Evolutionary conservation across 805 yeast species (phyloP).

Genomic region (Candida ficus): DNA sequence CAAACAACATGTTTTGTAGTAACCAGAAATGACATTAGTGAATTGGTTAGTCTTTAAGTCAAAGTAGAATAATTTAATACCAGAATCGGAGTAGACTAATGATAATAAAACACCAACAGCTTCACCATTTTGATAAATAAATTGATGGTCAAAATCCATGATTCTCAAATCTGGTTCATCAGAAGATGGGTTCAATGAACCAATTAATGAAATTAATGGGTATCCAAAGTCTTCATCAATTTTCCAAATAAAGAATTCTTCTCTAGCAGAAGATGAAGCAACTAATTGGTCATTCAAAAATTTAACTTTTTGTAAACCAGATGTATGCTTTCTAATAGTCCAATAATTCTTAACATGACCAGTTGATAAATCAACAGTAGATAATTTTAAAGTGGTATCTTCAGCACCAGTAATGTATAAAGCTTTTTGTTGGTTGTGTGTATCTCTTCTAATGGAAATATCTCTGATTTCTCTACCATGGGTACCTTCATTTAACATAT

Average conservation of each 20-base stretch:
- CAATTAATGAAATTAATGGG: slow-evolving; percentile 44
- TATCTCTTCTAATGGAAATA: slow-evolving; percentile 49
- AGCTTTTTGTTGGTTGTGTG: slow-evolving; percentile 22
- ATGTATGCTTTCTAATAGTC: slow-evolving; percentile 75
- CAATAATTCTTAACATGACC: slow-evolving; percentile 47
- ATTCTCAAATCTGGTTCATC: slow-evolving; percentile 79
- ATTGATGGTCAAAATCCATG: slow-evolving; percentile 70
- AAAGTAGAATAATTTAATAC: slow-evolving; percentile 60
- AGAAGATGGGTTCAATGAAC: slow-evolving; percentile 50
- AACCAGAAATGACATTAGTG: slow-evolving; percentile 38
- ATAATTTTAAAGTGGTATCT: slow-evolving; percentile 74
- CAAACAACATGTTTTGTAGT: slow-evolving; percentile 73
- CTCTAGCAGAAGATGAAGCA: slow-evolving; percentile 72
- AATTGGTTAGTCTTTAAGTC: slow-evolving; percentile 34
- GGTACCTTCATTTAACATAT: slow-evolving; percentile 51
- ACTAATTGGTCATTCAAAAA: slow-evolving; percentile 48
- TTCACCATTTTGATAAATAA: slow-evolving; percentile 27
- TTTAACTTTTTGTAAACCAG: slow-evolving; percentile 77
- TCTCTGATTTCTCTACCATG: slow-evolving; percentile 93
- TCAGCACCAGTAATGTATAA: slow-evolving; percentile 79
- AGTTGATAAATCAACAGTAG: slow-evolving; percentile 26
- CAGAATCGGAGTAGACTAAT: slow-evolving; percentile 83
- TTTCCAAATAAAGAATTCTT: slow-evolving; percentile 83
- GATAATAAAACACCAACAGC: slow-evolving; percentile 47
- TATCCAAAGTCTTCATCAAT: slow-evolving; percentile 32